These are phyloP conservation scores for Pythium sp. DNA, from an alignment of 352 stramenopile species.

Conservation along the genomic window DNA sequence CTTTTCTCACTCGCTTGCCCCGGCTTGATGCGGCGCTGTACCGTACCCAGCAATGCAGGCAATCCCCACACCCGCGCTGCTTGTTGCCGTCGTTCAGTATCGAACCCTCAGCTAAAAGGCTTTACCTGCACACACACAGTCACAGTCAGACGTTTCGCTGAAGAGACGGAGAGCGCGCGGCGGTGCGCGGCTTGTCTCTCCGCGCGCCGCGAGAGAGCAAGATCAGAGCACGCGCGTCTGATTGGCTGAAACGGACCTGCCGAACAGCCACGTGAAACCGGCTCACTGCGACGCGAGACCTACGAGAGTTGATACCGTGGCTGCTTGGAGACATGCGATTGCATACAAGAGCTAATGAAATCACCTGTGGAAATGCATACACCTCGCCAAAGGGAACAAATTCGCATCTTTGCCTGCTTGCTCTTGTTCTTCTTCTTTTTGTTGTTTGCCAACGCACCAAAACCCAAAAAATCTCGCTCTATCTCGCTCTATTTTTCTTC, in stretches of 20 bases:
- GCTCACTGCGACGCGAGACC: conserved; percentile 2
- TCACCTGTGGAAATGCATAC: neutral
- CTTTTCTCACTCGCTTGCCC: conserved; percentile 5
- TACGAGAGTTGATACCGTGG: neutral
- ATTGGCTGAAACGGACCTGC: conserved; percentile 2
- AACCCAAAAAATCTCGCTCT: conserved; percentile 23
- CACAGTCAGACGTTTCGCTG: conserved; percentile 3
- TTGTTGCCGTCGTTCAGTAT: neutral
- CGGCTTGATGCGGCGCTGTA: neutral
- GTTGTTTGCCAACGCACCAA: conserved; percentile 9
- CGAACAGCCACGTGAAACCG: conserved; percentile 9
- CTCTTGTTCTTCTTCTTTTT: neutral
- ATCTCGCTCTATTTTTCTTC: conserved; percentile 17
- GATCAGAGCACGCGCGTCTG: conserved; percentile 1
- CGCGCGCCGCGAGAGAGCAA: conserved; percentile 3
- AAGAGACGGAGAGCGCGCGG: conserved; percentile 11
- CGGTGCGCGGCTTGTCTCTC: conserved; percentile 6
- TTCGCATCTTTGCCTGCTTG: neutral
- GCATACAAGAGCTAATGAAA: neutral
- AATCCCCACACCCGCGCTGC: neutral
- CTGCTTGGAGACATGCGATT: too few relatives aligned
- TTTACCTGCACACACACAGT: neutral
- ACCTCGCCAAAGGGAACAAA: neutral
- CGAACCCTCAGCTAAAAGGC: neutral
- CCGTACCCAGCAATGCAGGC: neutral